Evolutionary conservation across 1,139 yeast species (phyloP), one percentile per base, ranked within the genome.

Genomic region (Taphrina betulina): DNA sequence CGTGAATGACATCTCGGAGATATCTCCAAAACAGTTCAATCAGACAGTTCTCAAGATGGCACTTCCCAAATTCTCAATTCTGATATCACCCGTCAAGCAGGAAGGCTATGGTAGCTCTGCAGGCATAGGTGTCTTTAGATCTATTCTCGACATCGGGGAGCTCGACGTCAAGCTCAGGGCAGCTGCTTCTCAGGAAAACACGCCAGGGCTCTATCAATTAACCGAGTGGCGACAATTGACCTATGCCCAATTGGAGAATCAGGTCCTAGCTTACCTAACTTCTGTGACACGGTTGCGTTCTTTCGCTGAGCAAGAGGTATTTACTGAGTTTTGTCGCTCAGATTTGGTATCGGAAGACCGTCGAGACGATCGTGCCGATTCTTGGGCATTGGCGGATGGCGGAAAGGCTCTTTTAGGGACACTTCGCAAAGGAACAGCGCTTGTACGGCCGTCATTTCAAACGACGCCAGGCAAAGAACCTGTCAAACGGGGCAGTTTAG

Each of bases 1-100:
- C 19, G 54, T 50, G 10, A 38, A 40, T 19, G 54, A 50, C 40
- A 42, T 42, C 10, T 50, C 54, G 16, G 54, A 50, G 29, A 42
- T 28, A 8, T 26, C 31, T 14, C 34, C 43, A 17, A 24, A 26
- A 5, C 46, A 38, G 2, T 31, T 40, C 40, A 14, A 22, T 7
- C 12, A 31, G 34, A n/a, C 23, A 4, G 41, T 40, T 7, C 29
- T 12, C 10, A 12, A n/a, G 20, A 17, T n/a, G 3, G 17, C 46
- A 16, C 23, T 38, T 10, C 54, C 54, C 19, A 33, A 50, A 24
- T 29, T 50, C 24, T 38, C 54, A 2, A 40, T 50, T 20, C n/a
- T 50, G 24, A 38, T 50, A 10, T 50, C 54, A 24, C 54, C 54
- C 4, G 40, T 17, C 14, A 50, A 50, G 46, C 40, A 29, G 17